These are phyloP conservation scores for Solioccasus polychromus DNA, from an alignment of 768 basidiomycete species.

Conservation along the genomic window DNA sequence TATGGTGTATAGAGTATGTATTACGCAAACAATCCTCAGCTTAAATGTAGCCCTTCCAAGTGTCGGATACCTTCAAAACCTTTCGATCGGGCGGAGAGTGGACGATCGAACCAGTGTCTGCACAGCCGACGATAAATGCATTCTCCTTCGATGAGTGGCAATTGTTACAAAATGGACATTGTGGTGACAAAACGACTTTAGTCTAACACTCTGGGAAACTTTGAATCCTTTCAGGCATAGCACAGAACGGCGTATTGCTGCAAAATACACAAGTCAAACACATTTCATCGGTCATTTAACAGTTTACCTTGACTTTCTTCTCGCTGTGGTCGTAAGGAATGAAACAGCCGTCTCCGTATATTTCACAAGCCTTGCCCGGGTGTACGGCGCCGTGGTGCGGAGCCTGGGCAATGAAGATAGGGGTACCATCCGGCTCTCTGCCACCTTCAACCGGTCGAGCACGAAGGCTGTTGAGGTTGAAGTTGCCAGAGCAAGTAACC, in stretches of 20 bases:
- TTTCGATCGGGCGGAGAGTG: no score
- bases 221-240: slow-evolving; percentile 27
- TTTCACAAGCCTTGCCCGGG: slow-evolving; percentile 62
- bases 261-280: background rate
- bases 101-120: no score
- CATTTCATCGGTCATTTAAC: background rate
- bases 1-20: no score
- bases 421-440: slow-evolving; percentile 56
- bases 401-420: slow-evolving; percentile 61
- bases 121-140: background rate
- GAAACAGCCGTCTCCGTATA: slow-evolving; percentile 52
- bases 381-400: slow-evolving; percentile 47
- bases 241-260: slow-evolving; percentile 45
- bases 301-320: slow-evolving; percentile 46
- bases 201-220: background rate
- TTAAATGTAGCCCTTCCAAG: no score
- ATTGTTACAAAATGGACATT: slow-evolving; percentile 9
- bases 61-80: no score
- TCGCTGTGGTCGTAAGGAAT: slow-evolving; percentile 54
- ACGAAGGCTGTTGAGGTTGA: slow-evolving; percentile 45
- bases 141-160: slow-evolving; percentile 3
- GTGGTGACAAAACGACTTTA: background rate
- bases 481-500: slow-evolving; percentile 46
- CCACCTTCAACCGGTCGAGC: slow-evolving; percentile 66
- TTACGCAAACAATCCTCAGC: no score